Conservation (phyloP, 1,284 basidiomycete species). For the Grifola frondosa region DNA sequence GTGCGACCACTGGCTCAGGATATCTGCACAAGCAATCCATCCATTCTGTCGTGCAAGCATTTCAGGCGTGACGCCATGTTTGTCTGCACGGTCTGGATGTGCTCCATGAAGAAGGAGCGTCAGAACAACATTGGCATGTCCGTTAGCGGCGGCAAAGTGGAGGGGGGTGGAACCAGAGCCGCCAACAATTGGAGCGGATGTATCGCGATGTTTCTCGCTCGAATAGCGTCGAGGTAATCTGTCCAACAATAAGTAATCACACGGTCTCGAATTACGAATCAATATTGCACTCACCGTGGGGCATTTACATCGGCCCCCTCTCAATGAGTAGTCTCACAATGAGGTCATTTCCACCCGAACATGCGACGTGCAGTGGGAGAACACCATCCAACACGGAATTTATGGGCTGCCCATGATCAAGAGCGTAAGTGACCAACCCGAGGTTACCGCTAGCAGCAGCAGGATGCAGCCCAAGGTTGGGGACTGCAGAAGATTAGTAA, state of each 20-base stretch:
- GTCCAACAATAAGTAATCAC: conserved; percentile 6
- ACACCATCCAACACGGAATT: conserved; percentile 92
- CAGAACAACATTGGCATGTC: conserved; percentile 73
- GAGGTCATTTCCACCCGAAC: conserved; percentile 80
- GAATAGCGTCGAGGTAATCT: conserved; percentile 81
- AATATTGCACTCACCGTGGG: conserved; percentile 52
- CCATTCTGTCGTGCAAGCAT: conserved; percentile 68
- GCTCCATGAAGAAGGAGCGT: conserved; percentile 83
- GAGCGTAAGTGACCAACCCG: conserved; percentile 83
- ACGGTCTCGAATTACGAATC: neutral
- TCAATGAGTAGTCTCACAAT: conserved; percentile 88
- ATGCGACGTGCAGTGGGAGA: conserved; percentile 88
- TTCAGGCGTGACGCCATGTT: conserved; percentile 83
- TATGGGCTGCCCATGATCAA: conserved; percentile 90
- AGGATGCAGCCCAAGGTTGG: conserved; percentile 85
- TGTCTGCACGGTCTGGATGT: conserved; percentile 75
- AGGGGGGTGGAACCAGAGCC: conserved; percentile 85
- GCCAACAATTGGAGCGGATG: conserved; percentile 70
- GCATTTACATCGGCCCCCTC: conserved; percentile 93
- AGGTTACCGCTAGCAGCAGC: conserved; percentile 87
- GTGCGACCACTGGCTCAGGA: conserved; percentile 53
- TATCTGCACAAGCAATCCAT: conserved; percentile 62
- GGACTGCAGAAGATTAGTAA: conserved; percentile 48
- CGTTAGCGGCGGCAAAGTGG: conserved; percentile 94
- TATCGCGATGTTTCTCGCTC: conserved; percentile 63